Evolutionary conservation across 345 rosid species (phyloP).

Genomic region (Hibiscus syriacus): DNA sequence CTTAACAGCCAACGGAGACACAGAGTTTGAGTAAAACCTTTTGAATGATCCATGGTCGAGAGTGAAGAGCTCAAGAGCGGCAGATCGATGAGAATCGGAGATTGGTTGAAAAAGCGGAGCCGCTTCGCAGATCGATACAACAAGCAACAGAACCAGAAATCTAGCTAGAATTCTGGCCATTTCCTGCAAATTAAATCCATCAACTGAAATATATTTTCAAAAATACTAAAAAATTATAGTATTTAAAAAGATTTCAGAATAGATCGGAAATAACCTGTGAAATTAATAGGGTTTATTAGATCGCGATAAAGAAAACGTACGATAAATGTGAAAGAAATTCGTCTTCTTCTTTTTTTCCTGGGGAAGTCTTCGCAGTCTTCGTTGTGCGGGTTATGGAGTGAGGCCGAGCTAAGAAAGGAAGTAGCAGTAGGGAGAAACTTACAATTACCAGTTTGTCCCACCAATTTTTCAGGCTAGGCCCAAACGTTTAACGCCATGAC

Average conservation of each 20-base stretch:
- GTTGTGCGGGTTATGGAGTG: neutral
- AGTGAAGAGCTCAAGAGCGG: conserved; percentile 65
- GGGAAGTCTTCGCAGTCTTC: conserved; percentile 1
- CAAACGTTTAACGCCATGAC: too few species aligned
- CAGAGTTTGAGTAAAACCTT: conserved; percentile 36
- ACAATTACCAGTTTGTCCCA: neutral
- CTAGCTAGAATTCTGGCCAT: conserved; percentile 40
- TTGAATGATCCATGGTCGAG: conserved; percentile 56
- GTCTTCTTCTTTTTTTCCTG: neutral
- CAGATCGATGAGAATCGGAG: conserved; percentile 86
- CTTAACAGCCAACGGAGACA: neutral
- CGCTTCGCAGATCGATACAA: conserved; percentile 45
- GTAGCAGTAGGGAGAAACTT: neutral
- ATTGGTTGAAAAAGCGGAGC: conserved; percentile 63
- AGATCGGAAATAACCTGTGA: neutral
- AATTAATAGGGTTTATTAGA: neutral
- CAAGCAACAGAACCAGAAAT: conserved; percentile 35
- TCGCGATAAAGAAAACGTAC: conserved; percentile 4
- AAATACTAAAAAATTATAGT: neutral
- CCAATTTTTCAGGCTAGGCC: too few species aligned
- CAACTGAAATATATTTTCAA: neutral
- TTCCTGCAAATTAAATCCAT: conserved; percentile 23
- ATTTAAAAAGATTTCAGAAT: neutral
- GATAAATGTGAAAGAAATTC: neutral
- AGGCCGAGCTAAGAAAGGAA: neutral